A percentile compares a stretch with the other conserved stretches of the same genome.
These are phyloP conservation scores for Geotrichum phurueaensis DNA, from an alignment of 1,139 yeast species.

Conservation along the genomic window DNA sequence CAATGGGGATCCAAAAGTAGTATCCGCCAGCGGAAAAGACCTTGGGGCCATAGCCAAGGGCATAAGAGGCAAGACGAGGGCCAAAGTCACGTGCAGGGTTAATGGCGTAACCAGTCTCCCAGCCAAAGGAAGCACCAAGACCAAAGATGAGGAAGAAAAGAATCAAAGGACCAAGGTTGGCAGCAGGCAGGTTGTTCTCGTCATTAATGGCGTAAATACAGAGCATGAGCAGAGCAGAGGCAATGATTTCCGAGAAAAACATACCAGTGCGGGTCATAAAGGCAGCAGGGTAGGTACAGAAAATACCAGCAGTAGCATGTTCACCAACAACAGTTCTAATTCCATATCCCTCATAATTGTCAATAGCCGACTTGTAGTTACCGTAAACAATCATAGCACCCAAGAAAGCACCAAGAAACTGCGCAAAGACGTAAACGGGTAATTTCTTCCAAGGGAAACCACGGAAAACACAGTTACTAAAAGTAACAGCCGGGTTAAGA, in stretches of 20 bases:
- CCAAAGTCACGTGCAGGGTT: slow-evolving; percentile 50
- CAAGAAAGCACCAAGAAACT: slow-evolving; percentile 29
- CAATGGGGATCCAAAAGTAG: slow-evolving; percentile 49
- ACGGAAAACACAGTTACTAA: slow-evolving; percentile 30
- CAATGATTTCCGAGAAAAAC: slow-evolving; percentile 42
- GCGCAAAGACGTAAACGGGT: slow-evolving; percentile 30
- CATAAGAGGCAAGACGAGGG: slow-evolving; percentile 44
- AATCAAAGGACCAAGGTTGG: slow-evolving; percentile 43
- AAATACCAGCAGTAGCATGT: slow-evolving; percentile 39
- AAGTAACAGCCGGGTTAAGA: slow-evolving; percentile 34
- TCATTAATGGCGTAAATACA: slow-evolving; percentile 46
- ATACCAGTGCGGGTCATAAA: slow-evolving; percentile 42
- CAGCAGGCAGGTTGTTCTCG: slow-evolving; percentile 43
- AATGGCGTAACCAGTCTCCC: slow-evolving; percentile 48
- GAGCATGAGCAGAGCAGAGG: slow-evolving; percentile 41
- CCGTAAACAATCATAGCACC: slow-evolving; percentile 32
- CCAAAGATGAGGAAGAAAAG: slow-evolving; percentile 41
- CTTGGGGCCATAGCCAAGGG: slow-evolving; percentile 43
- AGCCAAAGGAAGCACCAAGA: slow-evolving; percentile 43
- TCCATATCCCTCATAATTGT: slow-evolving; percentile 29
- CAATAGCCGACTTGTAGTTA: slow-evolving; percentile 29
- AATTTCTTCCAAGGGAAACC: slow-evolving; percentile 33
- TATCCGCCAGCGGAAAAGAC: slow-evolving; percentile 39
- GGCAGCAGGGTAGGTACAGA: slow-evolving; percentile 43
- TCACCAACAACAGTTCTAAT: slow-evolving; percentile 29